Evolutionary conservation across 1,139 yeast species (phyloP).

Genomic region (Martiniozyma asiatica): DNA sequence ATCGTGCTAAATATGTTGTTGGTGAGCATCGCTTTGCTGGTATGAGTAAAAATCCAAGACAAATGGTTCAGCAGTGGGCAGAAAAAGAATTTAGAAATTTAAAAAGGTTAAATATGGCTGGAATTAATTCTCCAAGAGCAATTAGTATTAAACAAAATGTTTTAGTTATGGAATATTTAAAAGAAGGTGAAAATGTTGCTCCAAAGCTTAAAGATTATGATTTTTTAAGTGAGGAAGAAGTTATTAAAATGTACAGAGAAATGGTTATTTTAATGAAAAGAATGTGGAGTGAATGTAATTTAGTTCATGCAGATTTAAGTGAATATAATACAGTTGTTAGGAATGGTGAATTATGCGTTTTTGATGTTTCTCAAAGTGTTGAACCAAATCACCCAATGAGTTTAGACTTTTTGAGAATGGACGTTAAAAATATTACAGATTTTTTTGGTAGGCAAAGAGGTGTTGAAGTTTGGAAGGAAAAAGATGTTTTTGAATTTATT

Average conservation of each 20-base stretch:
- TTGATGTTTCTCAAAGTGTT: constrained; percentile 95
- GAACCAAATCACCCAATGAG: constrained; percentile 99
- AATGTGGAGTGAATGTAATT: constrained; percentile 75
- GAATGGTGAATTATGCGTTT: constrained; percentile 65
- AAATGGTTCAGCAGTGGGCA: constrained; percentile 98
- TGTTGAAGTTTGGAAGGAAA: constrained; percentile 69
- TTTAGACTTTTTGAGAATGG: constrained; percentile 90
- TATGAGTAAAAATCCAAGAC: constrained; percentile 83
- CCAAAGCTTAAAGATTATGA: constrained; percentile 80
- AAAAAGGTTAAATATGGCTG: constrained; percentile 57
- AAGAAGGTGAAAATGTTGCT: constrained; percentile 59
- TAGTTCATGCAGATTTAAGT: constrained; percentile 94
- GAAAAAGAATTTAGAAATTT: constrained; percentile 93
- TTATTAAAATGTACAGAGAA: constrained; percentile 59
- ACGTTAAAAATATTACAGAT: constrained; percentile 87
- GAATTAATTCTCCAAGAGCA: constrained; percentile 90
- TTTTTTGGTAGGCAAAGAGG: constrained; percentile 63
- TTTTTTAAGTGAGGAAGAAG: constrained; percentile 51
- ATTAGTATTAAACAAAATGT: constrained; percentile 81
- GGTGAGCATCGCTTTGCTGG: constrained; percentile 90
- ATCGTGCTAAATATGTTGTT: constrained; percentile 88
- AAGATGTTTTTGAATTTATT: constrained; percentile 67
- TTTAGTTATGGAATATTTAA: constrained; percentile 84
- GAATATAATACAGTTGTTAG: constrained; percentile 91
- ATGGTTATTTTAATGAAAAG: constrained; percentile 77